These are phyloP conservation scores for Adansonia gregorii DNA, from an alignment of 441 rosid genomes.

Conservation along the genomic window DNA sequence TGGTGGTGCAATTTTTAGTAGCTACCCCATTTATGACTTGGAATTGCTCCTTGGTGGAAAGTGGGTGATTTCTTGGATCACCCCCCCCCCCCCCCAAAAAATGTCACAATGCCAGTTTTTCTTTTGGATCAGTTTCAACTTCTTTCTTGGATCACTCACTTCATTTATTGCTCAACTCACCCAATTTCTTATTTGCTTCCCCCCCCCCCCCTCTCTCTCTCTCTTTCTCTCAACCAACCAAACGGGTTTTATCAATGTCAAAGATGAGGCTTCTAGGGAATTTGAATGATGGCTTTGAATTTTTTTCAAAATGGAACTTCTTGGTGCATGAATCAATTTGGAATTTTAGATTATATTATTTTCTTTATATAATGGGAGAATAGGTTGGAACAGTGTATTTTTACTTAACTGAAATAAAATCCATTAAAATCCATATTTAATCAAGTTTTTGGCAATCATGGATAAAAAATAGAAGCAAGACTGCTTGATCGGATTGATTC, in stretches of 20 bases:
- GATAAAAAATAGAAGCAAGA: too few relatives aligned
- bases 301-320: background rate
- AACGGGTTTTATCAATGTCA: background rate
- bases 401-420: background rate
- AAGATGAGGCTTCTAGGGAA: background rate
- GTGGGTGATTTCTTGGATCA: conserved; percentile 13
- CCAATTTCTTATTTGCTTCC: background rate
- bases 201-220: too few relatives aligned
- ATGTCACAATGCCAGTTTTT: background rate
- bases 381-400: background rate
- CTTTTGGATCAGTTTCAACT: background rate
- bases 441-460: too few relatives aligned
- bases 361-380: background rate
- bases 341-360: background rate
- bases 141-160: conserved; percentile 14
- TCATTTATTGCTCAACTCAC: background rate
- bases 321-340: background rate
- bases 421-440: background rate
- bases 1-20: background rate
- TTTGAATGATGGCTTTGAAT: background rate
- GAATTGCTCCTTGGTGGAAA: background rate
- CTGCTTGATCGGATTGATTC: too few relatives aligned
- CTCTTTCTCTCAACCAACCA: background rate
- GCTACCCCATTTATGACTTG: background rate
- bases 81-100: background rate